Base-by-base conservation (phyloP, 768 basidiomycete genomes). In the Tubosaeta sp. region DNA sequence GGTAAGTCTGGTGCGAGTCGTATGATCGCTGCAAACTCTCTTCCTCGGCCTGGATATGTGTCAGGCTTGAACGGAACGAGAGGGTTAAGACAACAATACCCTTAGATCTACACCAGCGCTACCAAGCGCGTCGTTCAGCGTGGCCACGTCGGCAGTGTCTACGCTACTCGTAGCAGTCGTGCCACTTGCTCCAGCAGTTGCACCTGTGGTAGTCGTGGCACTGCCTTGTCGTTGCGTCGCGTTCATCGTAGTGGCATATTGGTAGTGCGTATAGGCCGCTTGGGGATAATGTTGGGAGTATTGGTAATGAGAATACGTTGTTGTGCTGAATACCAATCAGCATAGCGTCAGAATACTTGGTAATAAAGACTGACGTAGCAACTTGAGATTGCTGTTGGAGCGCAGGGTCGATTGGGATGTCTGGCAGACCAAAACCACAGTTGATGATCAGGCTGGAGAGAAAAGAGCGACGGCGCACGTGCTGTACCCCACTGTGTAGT, bases 81-180 rank as follows among this genome's bases (percentile, higher is more conserved):
- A 36, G 12, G 40, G 25, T 29, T 48, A 25, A 14, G 29, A n/a
- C n/a, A n/a, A n/a, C 67, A 76, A 54, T 56, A 87, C 89, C 64
- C 86, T 71, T n/a, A 93, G 71, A 70, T 93, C 90, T 7, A 93
- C 89, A 11, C 90, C 90, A 7, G 89, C 90, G 61, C 88, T 90
- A 5, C 89, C 90, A 2, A 93, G 70, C 4, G 89, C 90, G 58
- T 93, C 90, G 49, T 90, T 91, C 38, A 93, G 61, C 7, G 86
- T 87, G 11, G 88, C 81, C 30, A 91, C 79, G 59, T 91, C 89
- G 4, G 83, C 69, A 3, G 81, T 82, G 57, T 87, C 86, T 50
- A 82, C 72, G 1, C 69, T 70, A 39, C 65, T 66, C 34, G 55
- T 69, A 12, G 58, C 51, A 2, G 66, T 46, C n/a, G 59, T 35